These are phyloP conservation scores for Hericium erinaceus DNA, from an alignment of 768 basidiomycete genomes.

Conservation along the genomic window DNA sequence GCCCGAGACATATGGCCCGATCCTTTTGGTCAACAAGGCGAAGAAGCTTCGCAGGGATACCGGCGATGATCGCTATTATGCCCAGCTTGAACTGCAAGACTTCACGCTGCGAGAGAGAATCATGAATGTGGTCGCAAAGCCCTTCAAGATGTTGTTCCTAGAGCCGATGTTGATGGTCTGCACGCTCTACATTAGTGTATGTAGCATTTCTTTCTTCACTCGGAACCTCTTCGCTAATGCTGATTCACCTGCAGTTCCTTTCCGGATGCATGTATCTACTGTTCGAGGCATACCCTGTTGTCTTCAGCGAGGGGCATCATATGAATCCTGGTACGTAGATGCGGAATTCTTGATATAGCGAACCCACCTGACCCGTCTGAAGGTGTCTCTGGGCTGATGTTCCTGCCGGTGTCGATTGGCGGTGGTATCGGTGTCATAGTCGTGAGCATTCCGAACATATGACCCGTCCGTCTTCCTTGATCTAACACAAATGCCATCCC, in stretches of 20 bases:
- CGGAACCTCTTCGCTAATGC: not conserved
- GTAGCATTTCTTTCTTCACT: slow-evolving; percentile 10
- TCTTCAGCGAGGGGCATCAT: slow-evolving; percentile 18
- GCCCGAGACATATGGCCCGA: slow-evolving; percentile 60
- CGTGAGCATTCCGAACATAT: not conserved
- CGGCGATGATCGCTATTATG: slow-evolving; percentile 37
- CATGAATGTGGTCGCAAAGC: slow-evolving; percentile 41
- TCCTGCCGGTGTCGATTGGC: slow-evolving; percentile 21
- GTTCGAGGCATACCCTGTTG: slow-evolving; percentile 39
- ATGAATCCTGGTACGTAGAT: slow-evolving; percentile 14
- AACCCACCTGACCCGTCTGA: not conserved
- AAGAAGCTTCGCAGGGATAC: slow-evolving; percentile 36
- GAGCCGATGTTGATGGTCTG: slow-evolving; percentile 58
- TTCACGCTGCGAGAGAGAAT: slow-evolving; percentile 31
- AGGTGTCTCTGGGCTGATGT: slow-evolving; percentile 19
- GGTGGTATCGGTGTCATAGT: slow-evolving; percentile 14
- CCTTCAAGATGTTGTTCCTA: slow-evolving; percentile 51
- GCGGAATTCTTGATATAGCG: not conserved
- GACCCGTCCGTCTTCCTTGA: not conserved
- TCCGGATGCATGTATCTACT: slow-evolving; percentile 55
- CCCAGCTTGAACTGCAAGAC: slow-evolving; percentile 35
- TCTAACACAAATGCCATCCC: not conserved
- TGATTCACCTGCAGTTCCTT: slow-evolving; percentile 34
- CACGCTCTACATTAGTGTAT: slow-evolving; percentile 53
- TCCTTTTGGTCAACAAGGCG: slow-evolving; percentile 44